Conservation (phyloP, 306 rosid genomes). For the Cicer chorassanicum region DNA sequence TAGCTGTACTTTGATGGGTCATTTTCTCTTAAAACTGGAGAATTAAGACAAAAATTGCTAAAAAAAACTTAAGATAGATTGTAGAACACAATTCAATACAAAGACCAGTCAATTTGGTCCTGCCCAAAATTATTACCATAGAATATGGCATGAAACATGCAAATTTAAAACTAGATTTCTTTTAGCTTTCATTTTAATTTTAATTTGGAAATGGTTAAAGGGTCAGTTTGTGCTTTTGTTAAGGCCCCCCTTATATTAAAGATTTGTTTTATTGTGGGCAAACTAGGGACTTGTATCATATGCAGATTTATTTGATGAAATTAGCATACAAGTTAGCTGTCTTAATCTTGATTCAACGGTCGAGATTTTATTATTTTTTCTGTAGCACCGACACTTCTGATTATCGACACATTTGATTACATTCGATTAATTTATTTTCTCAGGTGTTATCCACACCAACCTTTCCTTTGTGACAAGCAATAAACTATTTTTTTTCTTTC, state of each 20-base stretch:
- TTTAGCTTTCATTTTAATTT: background rate
- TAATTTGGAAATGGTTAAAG: slow-evolving; percentile 24
- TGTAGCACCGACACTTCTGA: too few relatives aligned
- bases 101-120: slow-evolving; percentile 5
- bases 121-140: background rate
- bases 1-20: too few relatives aligned
- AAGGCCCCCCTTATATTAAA: background rate
- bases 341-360: too few relatives aligned
- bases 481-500: background rate
- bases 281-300: background rate
- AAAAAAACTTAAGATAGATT: background rate
- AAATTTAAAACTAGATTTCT: background rate
- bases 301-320: too few relatives aligned
- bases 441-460: background rate
- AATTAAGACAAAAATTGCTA: too few relatives aligned
- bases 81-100: background rate
- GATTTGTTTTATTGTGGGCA: slow-evolving; percentile 20
- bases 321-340: too few relatives aligned
- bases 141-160: background rate
- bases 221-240: slow-evolving; percentile 26
- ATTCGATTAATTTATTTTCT: too few relatives aligned
- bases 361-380: too few relatives aligned
- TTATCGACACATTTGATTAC: too few relatives aligned
- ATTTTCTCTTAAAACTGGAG: too few relatives aligned
- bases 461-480: slow-evolving; percentile 33